These are phyloP conservation scores for Cutaneotrichosporon sp. DNA, from an alignment of 1,284 basidiomycete species.

Conservation along the genomic window DNA sequence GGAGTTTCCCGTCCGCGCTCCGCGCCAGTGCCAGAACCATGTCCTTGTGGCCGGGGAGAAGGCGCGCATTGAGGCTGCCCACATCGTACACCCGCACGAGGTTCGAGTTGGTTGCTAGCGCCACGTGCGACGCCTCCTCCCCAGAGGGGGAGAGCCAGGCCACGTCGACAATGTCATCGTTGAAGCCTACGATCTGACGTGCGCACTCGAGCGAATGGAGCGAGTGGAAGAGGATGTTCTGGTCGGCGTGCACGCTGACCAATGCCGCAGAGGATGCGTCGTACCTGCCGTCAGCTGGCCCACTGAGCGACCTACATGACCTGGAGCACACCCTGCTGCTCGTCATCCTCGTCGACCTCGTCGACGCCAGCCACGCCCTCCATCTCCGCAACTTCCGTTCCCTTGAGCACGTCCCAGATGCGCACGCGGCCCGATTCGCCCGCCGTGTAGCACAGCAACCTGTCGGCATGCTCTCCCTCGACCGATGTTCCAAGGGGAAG, in stretches of 20 bases:
- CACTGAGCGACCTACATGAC: conserved; percentile 29
- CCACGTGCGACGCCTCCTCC: conserved; percentile 61
- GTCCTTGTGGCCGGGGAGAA: conserved; percentile 83
- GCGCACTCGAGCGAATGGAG: conserved; percentile 62
- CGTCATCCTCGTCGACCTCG: conserved; percentile 65
- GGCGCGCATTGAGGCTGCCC: conserved; percentile 68
- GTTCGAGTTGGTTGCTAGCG: conserved; percentile 92
- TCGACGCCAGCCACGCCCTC: conserved; percentile 55
- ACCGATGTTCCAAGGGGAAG: conserved; percentile 53
- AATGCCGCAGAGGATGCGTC: conserved; percentile 64
- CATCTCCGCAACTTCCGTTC: conserved; percentile 64
- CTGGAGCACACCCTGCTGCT: conserved; percentile 57
- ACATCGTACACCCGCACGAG: conserved; percentile 83
- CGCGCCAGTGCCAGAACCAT: conserved; percentile 84
- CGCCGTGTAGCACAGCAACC: conserved; percentile 74
- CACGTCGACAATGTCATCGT: conserved; percentile 94
- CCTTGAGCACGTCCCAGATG: conserved; percentile 76
- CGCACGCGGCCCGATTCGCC: conserved; percentile 81
- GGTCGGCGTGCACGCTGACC: conserved; percentile 92
- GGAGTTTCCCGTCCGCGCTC: conserved; percentile 64
- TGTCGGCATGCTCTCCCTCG: conserved; percentile 40
- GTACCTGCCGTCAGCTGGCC: conserved; percentile 59
- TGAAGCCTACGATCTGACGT: conserved; percentile 95
- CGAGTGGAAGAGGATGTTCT: conserved; percentile 90
- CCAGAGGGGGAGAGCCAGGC: conserved; percentile 61